Percentiles rank a stretch among this genome's conserved stretches.
These are phyloP conservation scores for Pichia sp. DNA, from an alignment of 1,139 yeast species.

Conservation along the genomic window DNA sequence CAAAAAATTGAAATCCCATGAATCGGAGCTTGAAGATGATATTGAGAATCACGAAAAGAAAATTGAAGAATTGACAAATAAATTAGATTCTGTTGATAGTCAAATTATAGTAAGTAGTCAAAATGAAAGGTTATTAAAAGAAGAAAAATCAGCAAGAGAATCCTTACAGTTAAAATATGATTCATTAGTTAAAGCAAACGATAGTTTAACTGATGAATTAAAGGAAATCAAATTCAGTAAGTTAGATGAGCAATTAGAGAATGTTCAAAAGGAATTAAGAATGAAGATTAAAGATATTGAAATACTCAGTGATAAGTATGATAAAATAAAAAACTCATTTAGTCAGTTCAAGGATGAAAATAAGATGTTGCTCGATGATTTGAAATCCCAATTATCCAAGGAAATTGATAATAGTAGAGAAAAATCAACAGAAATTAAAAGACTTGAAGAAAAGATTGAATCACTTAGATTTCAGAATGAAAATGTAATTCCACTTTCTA, in stretches of 20 bases:
- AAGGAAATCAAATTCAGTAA: conserved; percentile 29
- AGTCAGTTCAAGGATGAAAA: conserved; percentile 37
- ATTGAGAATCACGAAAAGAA: conserved; percentile 17
- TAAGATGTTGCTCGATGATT: conserved; percentile 23
- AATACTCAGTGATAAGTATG: conserved; percentile 32
- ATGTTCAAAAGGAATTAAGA: conserved; percentile 33
- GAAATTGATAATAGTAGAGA: conserved; percentile 32
- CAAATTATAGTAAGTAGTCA: conserved; percentile 23
- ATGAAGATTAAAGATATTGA: conserved; percentile 32
- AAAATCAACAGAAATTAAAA: conserved; percentile 39
- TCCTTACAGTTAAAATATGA: conserved; percentile 25
- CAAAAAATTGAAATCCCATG: conserved; percentile 51
- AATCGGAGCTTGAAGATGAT: conserved; percentile 36
- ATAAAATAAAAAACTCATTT: conserved; percentile 36
- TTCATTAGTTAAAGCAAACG: conserved; percentile 21
- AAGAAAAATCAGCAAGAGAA: conserved; percentile 24
- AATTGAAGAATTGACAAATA: conserved; percentile 31
- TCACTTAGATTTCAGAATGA: conserved; percentile 29
- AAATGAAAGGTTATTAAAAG: conserved; percentile 23
- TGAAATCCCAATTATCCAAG: conserved; percentile 29
- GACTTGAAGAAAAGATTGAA: conserved; percentile 47
- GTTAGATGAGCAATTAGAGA: conserved; percentile 38
- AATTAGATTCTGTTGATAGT: conserved; percentile 33
- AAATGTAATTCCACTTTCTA: conserved; percentile 9
- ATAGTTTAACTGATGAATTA: conserved; percentile 24